These are phyloP conservation scores for Posidonia australis DNA, from an alignment of 106 monocot genomes.

Conservation along the genomic window DNA sequence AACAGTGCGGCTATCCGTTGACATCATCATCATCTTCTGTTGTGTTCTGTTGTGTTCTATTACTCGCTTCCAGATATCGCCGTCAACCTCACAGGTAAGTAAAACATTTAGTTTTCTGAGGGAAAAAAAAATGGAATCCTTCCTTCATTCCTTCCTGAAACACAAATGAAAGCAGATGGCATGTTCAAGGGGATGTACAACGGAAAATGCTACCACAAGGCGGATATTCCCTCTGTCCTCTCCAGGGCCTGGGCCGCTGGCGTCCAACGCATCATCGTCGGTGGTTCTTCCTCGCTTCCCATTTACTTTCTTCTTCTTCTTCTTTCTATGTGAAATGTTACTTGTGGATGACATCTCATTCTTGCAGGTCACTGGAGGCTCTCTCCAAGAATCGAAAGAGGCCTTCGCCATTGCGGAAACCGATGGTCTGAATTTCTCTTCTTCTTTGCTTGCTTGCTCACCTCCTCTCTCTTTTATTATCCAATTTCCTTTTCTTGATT, in stretches of 20 bases:
- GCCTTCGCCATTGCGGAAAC: conserved; percentile 84
- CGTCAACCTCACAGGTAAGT: conserved; percentile 78
- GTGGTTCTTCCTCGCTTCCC: conserved; percentile 1
- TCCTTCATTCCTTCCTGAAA: not conserved
- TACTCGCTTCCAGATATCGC: conserved; percentile 56
- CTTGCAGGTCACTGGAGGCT: conserved; percentile 77
- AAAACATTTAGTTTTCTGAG: not conserved
- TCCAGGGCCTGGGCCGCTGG: conserved; percentile 78
- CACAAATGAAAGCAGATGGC: conserved; percentile 31
- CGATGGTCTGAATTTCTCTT: conserved; percentile 39
- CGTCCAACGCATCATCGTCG: conserved; percentile 87
- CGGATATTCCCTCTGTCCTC: conserved; percentile 69
- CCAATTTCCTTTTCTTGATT: not conserved
- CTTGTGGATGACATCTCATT: not conserved
- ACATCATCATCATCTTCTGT: not conserved
- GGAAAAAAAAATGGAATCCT: not conserved
- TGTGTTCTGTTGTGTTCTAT: not conserved
- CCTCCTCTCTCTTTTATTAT: not conserved
- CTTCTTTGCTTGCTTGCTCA: not conserved
- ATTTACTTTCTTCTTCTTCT: not conserved
- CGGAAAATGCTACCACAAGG: conserved; percentile 59
- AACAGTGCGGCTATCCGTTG: not conserved
- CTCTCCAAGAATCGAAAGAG: conserved; percentile 81
- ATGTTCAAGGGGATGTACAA: conserved; percentile 99
- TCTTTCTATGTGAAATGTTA: not conserved